These are phyloP conservation scores for Aspergillus pseudotamarii DNA, from an alignment of 2,329 filamentous ascomycete genomes.

Conservation along the genomic window DNA sequence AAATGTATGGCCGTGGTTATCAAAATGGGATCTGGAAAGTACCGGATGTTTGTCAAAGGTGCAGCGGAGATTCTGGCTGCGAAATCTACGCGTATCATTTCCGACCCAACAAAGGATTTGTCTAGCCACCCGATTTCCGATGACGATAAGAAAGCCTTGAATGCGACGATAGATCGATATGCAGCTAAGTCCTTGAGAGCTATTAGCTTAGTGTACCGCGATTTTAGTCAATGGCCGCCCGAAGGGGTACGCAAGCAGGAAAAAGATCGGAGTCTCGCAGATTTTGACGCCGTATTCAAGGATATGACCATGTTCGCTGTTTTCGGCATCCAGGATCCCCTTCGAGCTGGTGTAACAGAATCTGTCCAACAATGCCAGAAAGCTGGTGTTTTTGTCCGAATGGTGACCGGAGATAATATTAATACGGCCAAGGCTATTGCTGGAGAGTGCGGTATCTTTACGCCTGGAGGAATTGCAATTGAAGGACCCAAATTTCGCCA, in stretches of 20 bases:
- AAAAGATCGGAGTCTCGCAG: slow-evolving; percentile 63
- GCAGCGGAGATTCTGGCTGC: slow-evolving; percentile 54
- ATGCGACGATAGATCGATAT: slow-evolving; percentile 73
- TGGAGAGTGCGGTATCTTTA: slow-evolving; percentile 74
- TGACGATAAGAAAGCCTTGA: slow-evolving; percentile 62
- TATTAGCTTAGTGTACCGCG: slow-evolving; percentile 80
- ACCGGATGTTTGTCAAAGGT: slow-evolving; percentile 59
- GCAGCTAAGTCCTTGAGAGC: slow-evolving; percentile 79
- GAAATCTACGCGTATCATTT: slow-evolving; percentile 56
- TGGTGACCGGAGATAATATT: slow-evolving; percentile 85
- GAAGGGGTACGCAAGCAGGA: slow-evolving; percentile 58
- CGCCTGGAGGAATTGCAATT: slow-evolving; percentile 69
- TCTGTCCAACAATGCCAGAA: slow-evolving; percentile 73
- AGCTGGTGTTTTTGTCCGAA: slow-evolving; percentile 77
- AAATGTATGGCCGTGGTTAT: slow-evolving; percentile 72
- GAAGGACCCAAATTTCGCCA: slow-evolving; percentile 79
- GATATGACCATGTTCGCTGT: slow-evolving; percentile 70
- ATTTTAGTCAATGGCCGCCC: slow-evolving; percentile 85
- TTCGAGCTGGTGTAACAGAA: slow-evolving; percentile 73
- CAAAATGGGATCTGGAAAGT: slow-evolving; percentile 57
- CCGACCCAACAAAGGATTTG: slow-evolving; percentile 62
- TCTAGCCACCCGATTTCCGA: slow-evolving; percentile 56
- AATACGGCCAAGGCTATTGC: slow-evolving; percentile 79
- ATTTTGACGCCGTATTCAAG: slow-evolving; percentile 68
- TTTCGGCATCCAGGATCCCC: slow-evolving; percentile 80